Evolutionary conservation across 179 eudicot species (phyloP).

Genomic region (Pouteria campechiana): DNA sequence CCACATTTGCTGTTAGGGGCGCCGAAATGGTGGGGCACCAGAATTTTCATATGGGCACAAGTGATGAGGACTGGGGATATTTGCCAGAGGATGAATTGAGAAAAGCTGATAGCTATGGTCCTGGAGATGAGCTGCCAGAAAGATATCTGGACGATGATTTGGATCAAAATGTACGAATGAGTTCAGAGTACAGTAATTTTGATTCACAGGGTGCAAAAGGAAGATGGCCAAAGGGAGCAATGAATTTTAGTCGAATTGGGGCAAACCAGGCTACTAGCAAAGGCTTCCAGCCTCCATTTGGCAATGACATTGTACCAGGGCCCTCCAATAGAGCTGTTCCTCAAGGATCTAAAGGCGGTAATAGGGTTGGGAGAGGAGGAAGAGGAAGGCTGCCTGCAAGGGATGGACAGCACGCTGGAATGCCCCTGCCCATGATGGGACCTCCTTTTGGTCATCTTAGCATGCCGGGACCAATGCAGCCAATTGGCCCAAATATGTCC

Average conservation of each 20-base stretch:
- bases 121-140: conserved; percentile 36
- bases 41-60: conserved; percentile 30
- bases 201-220: conserved; percentile 46
- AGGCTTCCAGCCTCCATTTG: conserved; percentile 42
- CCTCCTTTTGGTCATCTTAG: conserved; percentile 87
- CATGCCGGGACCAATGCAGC: conserved; percentile 70
- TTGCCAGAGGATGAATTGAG: conserved; percentile 27
- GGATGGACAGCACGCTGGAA: conserved; percentile 55
- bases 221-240: conserved; percentile 33
- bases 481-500: conserved; percentile 64
- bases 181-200: conserved; percentile 38
- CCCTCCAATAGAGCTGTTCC: conserved; percentile 26
- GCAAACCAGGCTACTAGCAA: conserved; percentile 41
- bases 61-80: conserved; percentile 27
- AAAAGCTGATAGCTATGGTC: conserved; percentile 18
- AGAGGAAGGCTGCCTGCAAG: conserved; percentile 66
- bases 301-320: conserved; percentile 40
- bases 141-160: conserved; percentile 35
- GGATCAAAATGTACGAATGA: conserved; percentile 10
- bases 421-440: conserved; percentile 59
- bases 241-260: conserved; percentile 27
- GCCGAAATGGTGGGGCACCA: conserved; percentile 30
- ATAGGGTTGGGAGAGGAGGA: conserved; percentile 62
- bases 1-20: conserved; percentile 26
- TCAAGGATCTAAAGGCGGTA: conserved; percentile 51